phyloP scores from a whole-genome alignment of 768 basidiomycete genomes.

The Imleria badia region DNA sequence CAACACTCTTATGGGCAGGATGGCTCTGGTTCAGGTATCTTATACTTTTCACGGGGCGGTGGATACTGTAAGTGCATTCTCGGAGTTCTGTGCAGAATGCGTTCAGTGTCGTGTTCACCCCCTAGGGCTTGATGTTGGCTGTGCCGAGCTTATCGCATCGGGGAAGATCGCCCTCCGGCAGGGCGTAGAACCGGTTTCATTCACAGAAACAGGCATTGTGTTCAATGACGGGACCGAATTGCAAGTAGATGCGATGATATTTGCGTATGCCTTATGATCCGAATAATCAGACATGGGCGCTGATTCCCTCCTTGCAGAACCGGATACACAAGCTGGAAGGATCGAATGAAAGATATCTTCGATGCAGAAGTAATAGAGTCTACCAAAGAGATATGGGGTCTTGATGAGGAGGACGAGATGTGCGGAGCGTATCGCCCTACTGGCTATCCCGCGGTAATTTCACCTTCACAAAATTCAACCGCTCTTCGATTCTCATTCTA shows the following conservation, averaged over 20 bases:
- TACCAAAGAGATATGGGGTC: slow-evolving; percentile 5
- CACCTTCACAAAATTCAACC: not conserved
- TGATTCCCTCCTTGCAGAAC: not conserved
- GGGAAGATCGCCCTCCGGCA: not conserved
- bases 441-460: slow-evolving; percentile 1
- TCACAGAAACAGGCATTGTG: not conserved
- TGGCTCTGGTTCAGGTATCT: not conserved
- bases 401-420: slow-evolving; percentile 2
- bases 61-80: not conserved
- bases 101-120: not conserved
- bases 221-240: not conserved
- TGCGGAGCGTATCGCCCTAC: slow-evolving; percentile 4
- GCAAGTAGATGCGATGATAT: slow-evolving; percentile 2
- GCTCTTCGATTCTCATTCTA: not conserved
- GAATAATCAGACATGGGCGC: not conserved
- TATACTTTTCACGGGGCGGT: slow-evolving; percentile 4
- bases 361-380: not conserved
- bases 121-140: slow-evolving; percentile 6
- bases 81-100: not conserved
- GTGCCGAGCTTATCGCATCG: not conserved
- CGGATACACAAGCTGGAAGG: slow-evolving; percentile 6
- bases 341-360: slow-evolving; percentile 3
- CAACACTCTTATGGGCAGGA: not conserved
- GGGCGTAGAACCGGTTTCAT: slow-evolving; percentile 3
- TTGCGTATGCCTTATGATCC: not conserved